These are phyloP conservation scores for Hibiscus syriacus DNA, from an alignment of 345 rosid species.

Conservation along the genomic window DNA sequence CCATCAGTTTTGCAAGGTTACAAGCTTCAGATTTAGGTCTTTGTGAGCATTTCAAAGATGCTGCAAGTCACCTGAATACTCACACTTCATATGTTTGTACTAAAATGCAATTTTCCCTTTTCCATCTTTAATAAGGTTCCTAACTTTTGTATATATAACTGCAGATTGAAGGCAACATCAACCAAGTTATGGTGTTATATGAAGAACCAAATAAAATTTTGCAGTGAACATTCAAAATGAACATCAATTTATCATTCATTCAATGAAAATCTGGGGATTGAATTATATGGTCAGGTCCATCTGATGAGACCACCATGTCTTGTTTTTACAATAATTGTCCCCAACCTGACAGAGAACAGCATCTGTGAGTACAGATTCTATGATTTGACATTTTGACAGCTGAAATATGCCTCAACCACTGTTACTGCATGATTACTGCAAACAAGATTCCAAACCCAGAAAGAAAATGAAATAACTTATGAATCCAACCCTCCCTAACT, in stretches of 20 bases:
- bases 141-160: background rate
- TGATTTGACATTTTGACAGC: background rate
- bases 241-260: background rate
- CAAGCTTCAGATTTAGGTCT: too few species aligned
- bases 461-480: background rate
- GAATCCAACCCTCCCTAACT: too few species aligned
- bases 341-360: background rate
- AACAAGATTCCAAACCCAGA: background rate
- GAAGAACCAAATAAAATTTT: background rate
- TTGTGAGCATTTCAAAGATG: constrained; percentile 13
- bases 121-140: background rate
- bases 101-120: constrained; percentile 2
- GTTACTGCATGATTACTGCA: background rate
- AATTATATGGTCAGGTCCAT: background rate
- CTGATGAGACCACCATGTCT: background rate
- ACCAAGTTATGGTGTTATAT: background rate
- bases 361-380: background rate
- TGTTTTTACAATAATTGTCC: background rate
- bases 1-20: background rate
- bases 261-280: background rate
- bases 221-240: background rate
- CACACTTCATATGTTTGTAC: constrained; percentile 9
- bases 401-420: background rate
- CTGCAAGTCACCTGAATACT: constrained; percentile 22
- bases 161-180: background rate